Evolutionary conservation across 2,329 filamentous ascomycete species (phyloP).

Genomic region (Colletotrichum tabaci): DNA sequence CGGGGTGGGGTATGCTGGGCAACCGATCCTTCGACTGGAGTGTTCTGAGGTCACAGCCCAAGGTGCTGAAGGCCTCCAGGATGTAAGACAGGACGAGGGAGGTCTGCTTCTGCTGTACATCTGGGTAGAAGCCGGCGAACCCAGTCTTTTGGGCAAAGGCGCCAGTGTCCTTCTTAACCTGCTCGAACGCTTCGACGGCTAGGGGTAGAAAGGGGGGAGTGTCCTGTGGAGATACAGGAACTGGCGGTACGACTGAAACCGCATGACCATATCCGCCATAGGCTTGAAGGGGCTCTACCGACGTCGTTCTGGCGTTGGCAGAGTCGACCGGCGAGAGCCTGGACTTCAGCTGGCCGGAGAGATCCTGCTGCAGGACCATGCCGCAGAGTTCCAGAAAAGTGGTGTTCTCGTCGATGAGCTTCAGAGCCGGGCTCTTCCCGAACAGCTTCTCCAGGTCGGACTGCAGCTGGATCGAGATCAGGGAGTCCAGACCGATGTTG

Average conservation of each 20-base stretch:
- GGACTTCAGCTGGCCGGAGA: background rate
- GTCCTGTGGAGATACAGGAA: background rate
- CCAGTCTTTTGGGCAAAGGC: background rate
- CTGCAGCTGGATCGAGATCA: conserved; percentile 4
- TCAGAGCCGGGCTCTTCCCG: background rate
- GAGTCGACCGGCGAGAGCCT: background rate
- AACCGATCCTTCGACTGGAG: conserved; percentile 45
- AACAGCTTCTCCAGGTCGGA: background rate
- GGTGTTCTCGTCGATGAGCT: background rate
- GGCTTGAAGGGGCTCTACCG: too few relatives aligned
- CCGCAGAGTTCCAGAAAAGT: background rate
- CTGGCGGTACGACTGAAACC: background rate
- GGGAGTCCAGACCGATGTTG: background rate
- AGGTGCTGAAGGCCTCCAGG: conserved; percentile 48
- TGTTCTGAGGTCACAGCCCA: conserved; percentile 48
- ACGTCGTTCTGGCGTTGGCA: background rate
- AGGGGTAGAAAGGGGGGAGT: background rate
- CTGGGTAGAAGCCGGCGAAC: background rate
- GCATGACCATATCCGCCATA: background rate
- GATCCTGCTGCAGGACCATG: background rate
- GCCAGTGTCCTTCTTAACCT: background rate
- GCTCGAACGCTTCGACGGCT: background rate
- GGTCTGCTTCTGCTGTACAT: background rate
- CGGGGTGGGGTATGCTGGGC: conserved; percentile 43
- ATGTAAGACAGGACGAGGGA: conserved; percentile 52